Evolutionary conservation across 345 rosid species (phyloP), one percentile per base, ranked within the genome.

Genomic region (Aegle marmelos): DNA sequence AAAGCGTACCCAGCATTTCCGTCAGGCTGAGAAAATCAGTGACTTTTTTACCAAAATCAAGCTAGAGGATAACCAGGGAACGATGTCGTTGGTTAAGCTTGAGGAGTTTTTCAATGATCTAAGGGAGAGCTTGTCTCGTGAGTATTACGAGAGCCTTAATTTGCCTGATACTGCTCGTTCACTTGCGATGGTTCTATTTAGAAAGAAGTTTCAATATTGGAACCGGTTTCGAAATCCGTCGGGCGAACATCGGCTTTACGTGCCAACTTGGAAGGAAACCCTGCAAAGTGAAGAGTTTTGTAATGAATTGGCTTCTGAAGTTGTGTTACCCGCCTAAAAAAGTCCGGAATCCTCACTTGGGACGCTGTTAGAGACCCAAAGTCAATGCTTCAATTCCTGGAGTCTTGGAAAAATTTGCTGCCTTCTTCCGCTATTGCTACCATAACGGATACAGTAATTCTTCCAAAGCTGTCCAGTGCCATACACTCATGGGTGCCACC

Each of bases 351-450:
- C 34, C 3, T 4, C 4, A 33, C 4, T 3, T 33, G 98, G 99
- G 94, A 93, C 79, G 37, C 37, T 7, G 91, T 94, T 36, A 87
- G 99, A 85, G 91, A 93, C 78, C 96, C 97, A 41, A 96, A 93
- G 82, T 94, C 98, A 13, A 95, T 95, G 98, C 96, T 95, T 68
- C 89, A 87, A 75, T 95, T 95, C 72, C 75, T 93, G 80, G 98
- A 95, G 79, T 82, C 89, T 9, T 95, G 98, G 98, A 93, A 95
- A 60, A 87, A 80, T 72, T 72, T 91, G 74, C 80, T 95, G 50
- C 97, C 98, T 19, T 72, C 92, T 64, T 86, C 96, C 41, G 89
- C 91, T 73, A 78, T 84, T 36, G 89, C 90, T 21, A 87, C 88
- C 70, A 90, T 92, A 62, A 76, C 91, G 76, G 90, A 88, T 82